Evolutionary conservation across 2,329 filamentous ascomycete species (phyloP).

Genomic region (Aplosporella prunicola): DNA sequence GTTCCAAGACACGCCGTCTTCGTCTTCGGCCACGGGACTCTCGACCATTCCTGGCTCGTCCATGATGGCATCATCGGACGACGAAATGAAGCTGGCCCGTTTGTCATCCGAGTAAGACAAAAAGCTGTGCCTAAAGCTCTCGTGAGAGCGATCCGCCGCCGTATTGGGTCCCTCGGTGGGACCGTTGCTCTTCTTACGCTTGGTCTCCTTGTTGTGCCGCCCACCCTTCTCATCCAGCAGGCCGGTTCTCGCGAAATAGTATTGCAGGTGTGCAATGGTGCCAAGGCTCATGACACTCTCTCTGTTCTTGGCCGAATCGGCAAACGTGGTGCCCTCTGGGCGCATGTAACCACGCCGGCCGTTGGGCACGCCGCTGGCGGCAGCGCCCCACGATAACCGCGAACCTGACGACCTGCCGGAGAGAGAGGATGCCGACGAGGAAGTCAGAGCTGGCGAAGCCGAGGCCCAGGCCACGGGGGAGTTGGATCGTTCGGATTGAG

Average conservation of each 20-base stretch:
- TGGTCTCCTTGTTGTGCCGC: conserved; percentile 60
- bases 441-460: conserved; percentile 44
- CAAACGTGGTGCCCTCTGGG: conserved; percentile 79
- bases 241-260: conserved; percentile 94
- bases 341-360: conserved; percentile 75
- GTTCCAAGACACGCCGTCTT: conserved; percentile 47
- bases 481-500: conserved; percentile 4
- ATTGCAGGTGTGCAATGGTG: conserved; percentile 93
- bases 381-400: conserved; percentile 32
- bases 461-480: conserved; percentile 58
- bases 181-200: conserved; percentile 45
- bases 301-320: conserved; percentile 76
- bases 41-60: conserved; percentile 33
- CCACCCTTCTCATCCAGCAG: conserved; percentile 88
- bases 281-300: conserved; percentile 95
- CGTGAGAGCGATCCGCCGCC: conserved; percentile 14
- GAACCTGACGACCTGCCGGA: conserved; percentile 57
- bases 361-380: conserved; percentile 24
- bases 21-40: conserved; percentile 37
- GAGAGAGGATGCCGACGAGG: conserved; percentile 43
- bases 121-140: neutral
- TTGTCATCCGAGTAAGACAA: conserved; percentile 2
- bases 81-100: conserved; percentile 3
- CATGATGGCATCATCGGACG: conserved; percentile 15
- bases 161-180: conserved; percentile 16